Percentiles rank a stretch among this genome's conserved stretches.
Evolutionary conservation across 2,329 filamentous ascomycete genomes (phyloP).

Genomic region (Coniochaeta hoffmannii): DNA sequence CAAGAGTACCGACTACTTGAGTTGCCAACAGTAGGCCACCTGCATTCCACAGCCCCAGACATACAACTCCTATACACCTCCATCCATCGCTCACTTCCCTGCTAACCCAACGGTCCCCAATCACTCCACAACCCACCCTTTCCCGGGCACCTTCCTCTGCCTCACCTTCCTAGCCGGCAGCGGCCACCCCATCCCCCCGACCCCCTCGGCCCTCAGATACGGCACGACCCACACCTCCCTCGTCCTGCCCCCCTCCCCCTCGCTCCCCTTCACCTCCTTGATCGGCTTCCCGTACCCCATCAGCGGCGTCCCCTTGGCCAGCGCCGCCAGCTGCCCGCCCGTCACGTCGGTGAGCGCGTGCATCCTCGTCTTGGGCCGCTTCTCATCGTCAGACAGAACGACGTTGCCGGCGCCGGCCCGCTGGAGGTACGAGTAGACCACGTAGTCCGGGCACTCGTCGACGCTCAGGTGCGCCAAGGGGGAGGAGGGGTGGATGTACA

Average conservation of each 20-base stretch:
- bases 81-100: too few species aligned
- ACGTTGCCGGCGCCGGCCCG: conserved; percentile 45
- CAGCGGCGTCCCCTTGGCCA: conserved; percentile 80
- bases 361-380: conserved; percentile 71
- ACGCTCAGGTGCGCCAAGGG: conserved; percentile 63
- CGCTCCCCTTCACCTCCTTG: conserved; percentile 59
- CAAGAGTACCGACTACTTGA: too few species aligned
- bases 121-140: conserved; percentile 66
- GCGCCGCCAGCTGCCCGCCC: conserved; percentile 64
- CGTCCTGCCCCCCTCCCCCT: conserved; percentile 28
- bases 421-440: conserved; percentile 84
- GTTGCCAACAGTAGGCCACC: too few species aligned
- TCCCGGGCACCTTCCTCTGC: conserved; percentile 65
- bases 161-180: conserved; percentile 77
- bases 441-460: conserved; percentile 75
- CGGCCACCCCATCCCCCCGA: conserved; percentile 69
- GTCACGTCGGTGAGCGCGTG: conserved; percentile 76
- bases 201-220: conserved; percentile 62
- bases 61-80: too few species aligned
- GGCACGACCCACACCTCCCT: conserved; percentile 82
- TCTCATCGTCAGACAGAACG: conserved; percentile 41
- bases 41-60: too few species aligned
- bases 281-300: conserved; percentile 84
- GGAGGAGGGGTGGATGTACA: conserved; percentile 84
- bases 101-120: too few species aligned